phyloP scores from a whole-genome alignment of 192 early-diverging fungal species.

The Gryganskiella cystojenkinii region DNA sequence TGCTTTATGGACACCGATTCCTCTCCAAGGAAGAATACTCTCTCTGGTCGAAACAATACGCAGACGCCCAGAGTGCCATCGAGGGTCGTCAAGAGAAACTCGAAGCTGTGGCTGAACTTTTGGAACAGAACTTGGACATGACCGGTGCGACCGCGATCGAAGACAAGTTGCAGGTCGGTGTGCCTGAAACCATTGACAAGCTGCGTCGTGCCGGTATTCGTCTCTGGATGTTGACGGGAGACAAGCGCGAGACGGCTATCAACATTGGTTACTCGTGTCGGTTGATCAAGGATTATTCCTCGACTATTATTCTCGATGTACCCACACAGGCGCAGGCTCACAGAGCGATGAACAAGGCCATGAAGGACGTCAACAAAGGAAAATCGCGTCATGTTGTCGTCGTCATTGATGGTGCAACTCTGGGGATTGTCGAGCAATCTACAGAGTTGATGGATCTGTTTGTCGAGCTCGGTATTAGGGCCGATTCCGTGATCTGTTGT shows the following conservation, averaged over 20 bases:
- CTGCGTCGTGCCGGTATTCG: slow-evolving; percentile 82
- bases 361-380: slow-evolving; percentile 53
- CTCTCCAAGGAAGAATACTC: slow-evolving; percentile 73
- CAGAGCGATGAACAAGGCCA: slow-evolving; percentile 43
- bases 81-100: slow-evolving; percentile 67
- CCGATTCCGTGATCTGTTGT: slow-evolving; percentile 89
- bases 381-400: slow-evolving; percentile 57
- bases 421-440: slow-evolving; percentile 59
- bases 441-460: slow-evolving; percentile 67
- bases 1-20: slow-evolving; percentile 79
- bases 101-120: slow-evolving; percentile 71
- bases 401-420: slow-evolving; percentile 56
- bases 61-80: slow-evolving; percentile 76
- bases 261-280: slow-evolving; percentile 89
- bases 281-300: slow-evolving; percentile 66
- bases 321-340: slow-evolving; percentile 49
- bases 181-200: slow-evolving; percentile 85
- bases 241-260: slow-evolving; percentile 92
- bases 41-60: slow-evolving; percentile 71
- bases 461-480: slow-evolving; percentile 78
- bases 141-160: slow-evolving; percentile 92
- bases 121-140: slow-evolving; percentile 79
- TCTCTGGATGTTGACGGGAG: slow-evolving; percentile 94
- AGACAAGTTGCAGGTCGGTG: slow-evolving; percentile 87
- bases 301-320: slow-evolving; percentile 56